phyloP scores from a whole-genome alignment of 2,329 filamentous ascomycete species.

The Pezicula radicicola region DNA sequence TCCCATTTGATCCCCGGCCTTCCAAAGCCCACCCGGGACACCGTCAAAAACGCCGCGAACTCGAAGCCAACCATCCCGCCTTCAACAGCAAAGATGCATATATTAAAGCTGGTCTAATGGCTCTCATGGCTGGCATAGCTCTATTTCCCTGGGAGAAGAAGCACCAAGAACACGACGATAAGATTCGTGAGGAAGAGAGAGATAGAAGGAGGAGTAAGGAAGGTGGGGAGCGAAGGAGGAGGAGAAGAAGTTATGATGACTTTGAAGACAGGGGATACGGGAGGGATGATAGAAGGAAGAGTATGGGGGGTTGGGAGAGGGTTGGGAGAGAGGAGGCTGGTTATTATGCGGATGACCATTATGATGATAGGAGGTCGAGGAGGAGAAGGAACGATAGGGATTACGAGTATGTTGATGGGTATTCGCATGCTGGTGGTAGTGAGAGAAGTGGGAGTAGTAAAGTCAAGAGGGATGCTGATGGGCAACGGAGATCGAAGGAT shows the following conservation, averaged over 20 bases:
- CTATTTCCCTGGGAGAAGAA: constrained; percentile 11
- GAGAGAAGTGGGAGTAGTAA: no score
- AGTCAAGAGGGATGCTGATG: no score
- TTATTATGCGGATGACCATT: no score
- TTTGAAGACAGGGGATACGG: background rate
- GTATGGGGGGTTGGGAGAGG: background rate
- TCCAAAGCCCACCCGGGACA: constrained; percentile 36
- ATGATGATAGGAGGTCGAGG: no score
- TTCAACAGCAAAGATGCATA: constrained; percentile 25
- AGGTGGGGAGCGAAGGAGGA: background rate
- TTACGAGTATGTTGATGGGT: no score
- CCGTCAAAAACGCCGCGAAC: constrained; percentile 32
- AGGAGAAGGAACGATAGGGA: no score
- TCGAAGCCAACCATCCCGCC: constrained; percentile 35
- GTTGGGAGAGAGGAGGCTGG: no score
- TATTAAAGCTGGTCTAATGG: constrained; percentile 11
- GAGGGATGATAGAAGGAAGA: background rate
- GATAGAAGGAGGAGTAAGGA: background rate
- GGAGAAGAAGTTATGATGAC: background rate
- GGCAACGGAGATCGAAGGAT: no score
- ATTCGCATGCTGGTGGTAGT: no score
- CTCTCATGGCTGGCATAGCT: constrained; percentile 5
- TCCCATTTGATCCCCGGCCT: constrained; percentile 27
- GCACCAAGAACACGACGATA: constrained; percentile 6
- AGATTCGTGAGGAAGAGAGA: background rate